These are phyloP conservation scores for Puccinellia tenuiflora DNA, from an alignment of 176 grass and related monocot species.

Conservation along the genomic window DNA sequence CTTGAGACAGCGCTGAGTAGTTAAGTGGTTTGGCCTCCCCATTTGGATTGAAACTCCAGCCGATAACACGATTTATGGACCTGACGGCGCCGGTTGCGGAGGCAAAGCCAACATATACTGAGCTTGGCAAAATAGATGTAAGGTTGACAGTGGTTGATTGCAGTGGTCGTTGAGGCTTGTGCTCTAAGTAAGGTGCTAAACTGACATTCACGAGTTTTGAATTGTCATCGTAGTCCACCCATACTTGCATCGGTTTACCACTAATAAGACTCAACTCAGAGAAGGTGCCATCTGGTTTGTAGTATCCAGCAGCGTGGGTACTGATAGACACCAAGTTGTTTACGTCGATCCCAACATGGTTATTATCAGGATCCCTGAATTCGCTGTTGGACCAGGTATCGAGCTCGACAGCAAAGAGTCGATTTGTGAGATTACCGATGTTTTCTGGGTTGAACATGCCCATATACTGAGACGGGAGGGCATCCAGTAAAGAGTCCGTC, in stretches of 20 bases:
- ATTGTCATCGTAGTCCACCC: background rate
- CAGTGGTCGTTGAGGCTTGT: background rate
- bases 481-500: background rate
- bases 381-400: background rate
- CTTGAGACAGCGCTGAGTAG: background rate
- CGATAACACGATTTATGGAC: background rate
- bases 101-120: background rate
- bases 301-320: background rate
- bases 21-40: background rate
- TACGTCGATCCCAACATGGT: background rate
- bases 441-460: background rate
- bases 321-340: background rate
- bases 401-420: background rate
- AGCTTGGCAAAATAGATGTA: background rate
- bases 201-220: background rate
- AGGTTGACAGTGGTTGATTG: background rate
- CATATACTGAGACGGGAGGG: background rate
- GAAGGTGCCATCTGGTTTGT: background rate
- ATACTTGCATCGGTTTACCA: background rate
- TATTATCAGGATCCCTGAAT: background rate
- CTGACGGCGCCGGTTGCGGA: background rate
- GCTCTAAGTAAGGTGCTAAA: background rate
- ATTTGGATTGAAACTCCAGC: background rate
- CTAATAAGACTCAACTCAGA: background rate
- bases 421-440: background rate